Evolutionary conservation across 1,284 basidiomycete species (phyloP).

Genomic region (Flammula alnicola): DNA sequence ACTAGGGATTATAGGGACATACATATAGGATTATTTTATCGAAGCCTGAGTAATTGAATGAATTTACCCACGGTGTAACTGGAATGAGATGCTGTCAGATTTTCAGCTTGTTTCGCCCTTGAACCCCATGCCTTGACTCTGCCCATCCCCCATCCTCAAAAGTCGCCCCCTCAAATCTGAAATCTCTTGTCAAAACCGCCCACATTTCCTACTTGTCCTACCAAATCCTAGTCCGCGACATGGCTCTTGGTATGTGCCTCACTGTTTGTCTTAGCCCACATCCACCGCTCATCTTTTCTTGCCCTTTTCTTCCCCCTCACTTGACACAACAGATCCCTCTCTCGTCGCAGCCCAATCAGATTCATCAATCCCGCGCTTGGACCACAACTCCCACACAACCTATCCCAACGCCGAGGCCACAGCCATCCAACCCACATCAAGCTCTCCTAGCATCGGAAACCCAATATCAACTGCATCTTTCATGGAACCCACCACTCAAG

Average conservation of each 20-base stretch:
- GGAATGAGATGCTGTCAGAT: constrained; percentile 19
- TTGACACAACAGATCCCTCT: constrained; percentile 27
- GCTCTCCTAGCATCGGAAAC: constrained; percentile 7
- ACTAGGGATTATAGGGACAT: constrained; percentile 11
- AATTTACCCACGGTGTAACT: constrained; percentile 33
- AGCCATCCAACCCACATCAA: constrained; percentile 11
- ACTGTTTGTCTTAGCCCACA: constrained; percentile 14
- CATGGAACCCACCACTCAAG: constrained; percentile 17
- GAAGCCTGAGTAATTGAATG: no score
- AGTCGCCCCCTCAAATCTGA: no score
- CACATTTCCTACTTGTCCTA: constrained; percentile 3
- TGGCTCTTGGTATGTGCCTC: constrained; percentile 27
- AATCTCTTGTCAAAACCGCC: no score
- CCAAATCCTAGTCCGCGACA: constrained; percentile 9
- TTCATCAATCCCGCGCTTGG: constrained; percentile 17
- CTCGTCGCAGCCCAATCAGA: constrained; percentile 21
- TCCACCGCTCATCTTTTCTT: constrained; percentile 11
- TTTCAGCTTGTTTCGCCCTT: constrained; percentile 20
- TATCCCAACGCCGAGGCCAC: constrained; percentile 8
- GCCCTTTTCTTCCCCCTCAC: constrained; percentile 5
- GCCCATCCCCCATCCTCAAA: constrained; percentile 2
- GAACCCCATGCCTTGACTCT: constrained; percentile 20
- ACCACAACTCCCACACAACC: constrained; percentile 17
- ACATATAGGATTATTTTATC: constrained; percentile 15
- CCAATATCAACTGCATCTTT: constrained; percentile 13